Percentiles rank a stretch among this genome's conserved stretches.
Evolutionary conservation across 23 red algal species (phyloP).

Genomic region (Chondrus crispus): DNA sequence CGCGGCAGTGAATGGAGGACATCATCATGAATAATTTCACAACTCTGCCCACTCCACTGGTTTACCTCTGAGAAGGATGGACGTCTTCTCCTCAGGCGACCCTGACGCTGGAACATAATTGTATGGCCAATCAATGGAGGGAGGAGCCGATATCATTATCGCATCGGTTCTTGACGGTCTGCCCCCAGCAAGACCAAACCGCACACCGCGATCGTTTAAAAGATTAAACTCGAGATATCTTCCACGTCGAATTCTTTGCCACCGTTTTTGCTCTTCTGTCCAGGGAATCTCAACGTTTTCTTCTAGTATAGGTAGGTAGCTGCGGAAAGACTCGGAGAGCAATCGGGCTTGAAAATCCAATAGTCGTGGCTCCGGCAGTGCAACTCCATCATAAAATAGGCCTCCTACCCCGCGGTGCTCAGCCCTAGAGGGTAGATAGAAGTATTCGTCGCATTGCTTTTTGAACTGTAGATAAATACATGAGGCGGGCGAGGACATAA

Average conservation of each 20-base stretch:
- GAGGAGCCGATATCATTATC: constrained; percentile 78
- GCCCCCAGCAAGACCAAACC: constrained; percentile 39
- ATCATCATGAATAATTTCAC: too few relatives aligned
- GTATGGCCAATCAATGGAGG: constrained; percentile 59
- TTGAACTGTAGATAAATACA: constrained; percentile 32
- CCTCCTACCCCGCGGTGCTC: constrained; percentile 72
- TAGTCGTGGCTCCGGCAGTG: not conserved
- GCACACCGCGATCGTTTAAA: constrained; percentile 59
- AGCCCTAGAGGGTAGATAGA: constrained; percentile 55
- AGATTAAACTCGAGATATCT: constrained; percentile 75
- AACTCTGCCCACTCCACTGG: constrained; percentile 43
- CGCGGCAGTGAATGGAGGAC: too few relatives aligned
- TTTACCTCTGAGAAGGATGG: constrained; percentile 21
- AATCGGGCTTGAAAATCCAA: not conserved
- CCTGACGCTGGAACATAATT: not conserved
- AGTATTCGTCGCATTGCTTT: constrained; percentile 64
- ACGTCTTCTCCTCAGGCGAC: constrained; percentile 29
- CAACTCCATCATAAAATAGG: constrained; percentile 62
- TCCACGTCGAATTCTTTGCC: constrained; percentile 48
- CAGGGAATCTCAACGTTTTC: not conserved
- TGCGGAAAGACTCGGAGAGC: constrained; percentile 3
- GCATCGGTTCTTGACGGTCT: constrained; percentile 12
- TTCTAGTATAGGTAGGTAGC: constrained; percentile 40
- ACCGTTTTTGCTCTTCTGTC: constrained; percentile 30
- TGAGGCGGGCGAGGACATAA: too few relatives aligned